Conservation (phyloP, 2,329 filamentous ascomycete genomes). For the Colletotrichum tofieldiae region DNA sequence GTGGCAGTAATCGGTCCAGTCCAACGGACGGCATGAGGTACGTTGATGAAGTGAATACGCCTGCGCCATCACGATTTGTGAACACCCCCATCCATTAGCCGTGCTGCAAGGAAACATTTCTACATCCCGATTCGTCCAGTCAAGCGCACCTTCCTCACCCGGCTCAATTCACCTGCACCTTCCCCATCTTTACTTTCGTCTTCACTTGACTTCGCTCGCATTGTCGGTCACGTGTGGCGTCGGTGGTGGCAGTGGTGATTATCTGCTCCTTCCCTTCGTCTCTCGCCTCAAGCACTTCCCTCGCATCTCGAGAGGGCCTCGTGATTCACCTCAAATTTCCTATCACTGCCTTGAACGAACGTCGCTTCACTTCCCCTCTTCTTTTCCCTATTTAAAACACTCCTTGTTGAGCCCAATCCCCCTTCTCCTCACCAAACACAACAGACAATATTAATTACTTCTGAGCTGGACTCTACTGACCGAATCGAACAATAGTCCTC, state of each 20-base stretch:
- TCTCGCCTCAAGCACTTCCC: neutral
- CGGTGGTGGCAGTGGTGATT: neutral
- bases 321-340: constrained; percentile 3
- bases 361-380: neutral
- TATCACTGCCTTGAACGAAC: constrained; percentile 1
- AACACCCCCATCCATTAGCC: neutral
- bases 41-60: constrained; percentile 9
- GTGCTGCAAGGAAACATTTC: neutral
- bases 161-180: neutral
- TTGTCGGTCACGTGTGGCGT: neutral
- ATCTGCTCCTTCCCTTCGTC: constrained; percentile 8
- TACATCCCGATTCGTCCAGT: neutral
- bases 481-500: constrained; percentile 30
- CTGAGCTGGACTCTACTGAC: constrained; percentile 36
- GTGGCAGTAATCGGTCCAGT: constrained; percentile 42
- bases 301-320: neutral
- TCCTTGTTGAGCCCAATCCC: neutral
- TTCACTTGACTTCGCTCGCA: neutral
- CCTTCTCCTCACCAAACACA: neutral
- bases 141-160: neutral
- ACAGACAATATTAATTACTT: neutral
- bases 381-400: neutral
- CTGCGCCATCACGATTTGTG: neutral
- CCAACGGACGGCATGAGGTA: constrained; percentile 43
- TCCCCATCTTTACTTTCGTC: neutral